Conservation (phyloP, 768 basidiomycete species). For the Chlorophyllum brunneum region DNA sequence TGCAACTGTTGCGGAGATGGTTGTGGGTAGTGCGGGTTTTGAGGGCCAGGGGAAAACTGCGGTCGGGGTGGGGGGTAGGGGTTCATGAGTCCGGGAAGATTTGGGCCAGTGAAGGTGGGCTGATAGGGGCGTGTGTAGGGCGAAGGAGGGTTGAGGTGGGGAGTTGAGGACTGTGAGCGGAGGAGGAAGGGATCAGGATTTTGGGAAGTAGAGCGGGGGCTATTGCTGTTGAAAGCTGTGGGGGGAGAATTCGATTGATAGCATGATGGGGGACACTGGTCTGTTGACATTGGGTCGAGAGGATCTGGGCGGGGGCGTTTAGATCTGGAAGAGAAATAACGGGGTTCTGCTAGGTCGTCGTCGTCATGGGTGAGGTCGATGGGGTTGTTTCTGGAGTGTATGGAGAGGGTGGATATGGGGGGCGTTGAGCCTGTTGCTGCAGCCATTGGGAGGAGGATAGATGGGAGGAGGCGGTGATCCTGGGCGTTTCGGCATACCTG, state of each 20-base stretch:
- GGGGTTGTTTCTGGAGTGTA: constrained; percentile 34
- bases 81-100: constrained; percentile 10
- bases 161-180: background rate
- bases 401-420: constrained; percentile 30
- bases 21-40: constrained; percentile 18
- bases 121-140: constrained; percentile 34
- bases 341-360: constrained; percentile 42
- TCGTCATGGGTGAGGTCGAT: constrained; percentile 76
- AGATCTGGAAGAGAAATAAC: constrained; percentile 8
- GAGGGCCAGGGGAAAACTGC: constrained; percentile 19
- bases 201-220: no score
- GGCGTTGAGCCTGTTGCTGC: constrained; percentile 24
- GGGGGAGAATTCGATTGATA: background rate
- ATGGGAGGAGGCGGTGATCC: constrained; percentile 15
- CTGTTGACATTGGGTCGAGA: background rate
- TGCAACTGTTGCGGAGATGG: constrained; percentile 22
- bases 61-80: constrained; percentile 28
- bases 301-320: constrained; percentile 5
- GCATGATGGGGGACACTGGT: background rate
- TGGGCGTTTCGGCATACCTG: no score
- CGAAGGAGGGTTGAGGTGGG: background rate
- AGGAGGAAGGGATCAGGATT: background rate
- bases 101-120: constrained; percentile 48
- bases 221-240: background rate
- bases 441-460: constrained; percentile 21